Base-by-base conservation (phyloP, 1,284 basidiomycete genomes). In the Crepidotus sp. region DNA sequence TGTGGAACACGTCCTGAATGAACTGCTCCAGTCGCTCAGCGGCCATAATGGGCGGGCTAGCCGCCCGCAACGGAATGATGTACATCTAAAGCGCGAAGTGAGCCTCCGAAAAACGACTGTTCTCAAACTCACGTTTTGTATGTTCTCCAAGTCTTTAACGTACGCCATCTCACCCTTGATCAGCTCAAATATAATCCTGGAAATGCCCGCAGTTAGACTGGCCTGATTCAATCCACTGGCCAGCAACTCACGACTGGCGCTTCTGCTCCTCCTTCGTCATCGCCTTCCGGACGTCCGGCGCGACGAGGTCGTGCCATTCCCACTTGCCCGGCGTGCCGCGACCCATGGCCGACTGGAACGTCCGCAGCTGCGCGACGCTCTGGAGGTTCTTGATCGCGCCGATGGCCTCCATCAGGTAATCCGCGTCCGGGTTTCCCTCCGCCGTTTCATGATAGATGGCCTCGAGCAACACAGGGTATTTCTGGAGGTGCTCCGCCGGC, bases 131-230 rank as follows among this genome's bases (percentile, higher is more conserved):
- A 88, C 87, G 40, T 69, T 74, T 49, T 91, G 83, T 45, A 98
- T 85, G 43, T 86, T 83, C 58, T 94, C 85, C 24, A 99, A 65
- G 69, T 99, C 96, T 45, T 82, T 83, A 8, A 96, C 87, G 60
- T 97, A 98, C 37, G 83, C 80, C 83, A 95, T 94, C 66, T 99
- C 96, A 43, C 87, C 88, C 58, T 94, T 86, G 59, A 98, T 95
- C 37, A 98, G 67, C 64, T 98, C 95, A 57, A 94, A 95, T 40
- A 98, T 94, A 53, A 88, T 80, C 31, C 89, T 92, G 53, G 19
- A 22, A 52, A 37, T 37, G 24, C 36, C 19, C 49, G 15, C n/a
- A 29, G 19, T 15, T 21, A 25, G 13, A 37, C 2, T 6, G 21
- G 6, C 21, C 6, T 35, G 14, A 8, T 21, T 29, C 8, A 6